phyloP scores from a whole-genome alignment of 208 protist species.

The Blechomonas ayalai region DNA sequence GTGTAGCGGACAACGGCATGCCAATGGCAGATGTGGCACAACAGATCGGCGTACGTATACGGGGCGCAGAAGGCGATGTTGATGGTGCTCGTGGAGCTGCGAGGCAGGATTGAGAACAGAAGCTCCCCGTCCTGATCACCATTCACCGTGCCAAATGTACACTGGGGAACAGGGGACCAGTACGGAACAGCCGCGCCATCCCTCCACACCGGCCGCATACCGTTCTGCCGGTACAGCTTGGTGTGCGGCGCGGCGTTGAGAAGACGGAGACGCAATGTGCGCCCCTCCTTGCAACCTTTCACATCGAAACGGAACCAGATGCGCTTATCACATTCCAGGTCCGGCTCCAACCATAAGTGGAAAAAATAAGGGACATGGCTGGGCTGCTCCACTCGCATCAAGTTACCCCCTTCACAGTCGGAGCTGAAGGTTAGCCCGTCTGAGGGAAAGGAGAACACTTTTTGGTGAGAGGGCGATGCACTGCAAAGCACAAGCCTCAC shows the following conservation, averaged over 20 bases:
- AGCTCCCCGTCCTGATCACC: slow-evolving; percentile 52
- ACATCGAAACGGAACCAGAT: slow-evolving; percentile 87
- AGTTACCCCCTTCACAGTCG: slow-evolving; percentile 72
- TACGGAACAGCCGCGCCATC: slow-evolving; percentile 20
- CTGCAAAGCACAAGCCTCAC: slow-evolving; percentile 58
- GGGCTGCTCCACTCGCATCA: slow-evolving; percentile 63
- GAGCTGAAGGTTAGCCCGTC: slow-evolving; percentile 56
- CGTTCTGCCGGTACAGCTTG: slow-evolving; percentile 72
- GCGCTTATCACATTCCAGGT: slow-evolving; percentile 60
- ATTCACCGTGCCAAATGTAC: slow-evolving; percentile 61
- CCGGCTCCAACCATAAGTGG: slow-evolving; percentile 75
- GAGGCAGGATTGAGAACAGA: slow-evolving; percentile 46
- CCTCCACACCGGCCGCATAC: slow-evolving; percentile 77
- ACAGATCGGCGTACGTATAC: slow-evolving; percentile 81
- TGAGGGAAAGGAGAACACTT: slow-evolving; percentile 33
- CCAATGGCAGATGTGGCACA: slow-evolving; percentile 81
- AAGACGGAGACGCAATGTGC: slow-evolving; percentile 45
- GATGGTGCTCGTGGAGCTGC: slow-evolving; percentile 43
- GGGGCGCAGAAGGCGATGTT: slow-evolving; percentile 82
- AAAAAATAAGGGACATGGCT: slow-evolving; percentile 26
- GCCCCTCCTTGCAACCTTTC: slow-evolving; percentile 26
- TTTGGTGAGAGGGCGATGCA: slow-evolving; percentile 54
- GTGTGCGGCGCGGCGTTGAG: slow-evolving; percentile 71
- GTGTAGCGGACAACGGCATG: slow-evolving; percentile 53
- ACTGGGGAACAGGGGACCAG: slow-evolving; percentile 67